Conservation (phyloP, 768 basidiomycete genomes). For the Tylopilus sp. region DNA sequence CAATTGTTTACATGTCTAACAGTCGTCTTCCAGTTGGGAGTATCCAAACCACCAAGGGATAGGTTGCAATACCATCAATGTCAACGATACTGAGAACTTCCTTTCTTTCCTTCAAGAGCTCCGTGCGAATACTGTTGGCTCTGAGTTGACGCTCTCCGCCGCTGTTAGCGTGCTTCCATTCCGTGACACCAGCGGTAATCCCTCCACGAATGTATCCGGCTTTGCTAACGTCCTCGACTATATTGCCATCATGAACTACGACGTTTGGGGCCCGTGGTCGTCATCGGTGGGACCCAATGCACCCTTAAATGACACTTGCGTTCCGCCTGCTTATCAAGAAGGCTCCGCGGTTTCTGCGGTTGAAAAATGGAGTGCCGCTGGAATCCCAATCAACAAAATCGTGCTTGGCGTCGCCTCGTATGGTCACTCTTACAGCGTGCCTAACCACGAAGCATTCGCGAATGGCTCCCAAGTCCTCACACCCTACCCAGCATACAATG, state of each 20-base stretch:
- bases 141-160: not conserved
- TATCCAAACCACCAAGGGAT: not conserved
- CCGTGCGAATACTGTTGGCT: not conserved
- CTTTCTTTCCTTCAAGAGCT: not conserved
- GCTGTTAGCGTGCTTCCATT: slow-evolving; percentile 43
- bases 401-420: slow-evolving; percentile 81
- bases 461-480: slow-evolving; percentile 35
- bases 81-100: not conserved
- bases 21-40: not conserved
- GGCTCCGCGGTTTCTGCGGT: slow-evolving; percentile 79
- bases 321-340: slow-evolving; percentile 47
- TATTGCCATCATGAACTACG: slow-evolving; percentile 65
- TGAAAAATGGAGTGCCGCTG: slow-evolving; percentile 67
- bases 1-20: not conserved
- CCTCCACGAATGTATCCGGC: slow-evolving; percentile 62
- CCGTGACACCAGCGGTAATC: slow-evolving; percentile 52
- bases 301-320: slow-evolving; percentile 76
- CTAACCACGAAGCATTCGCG: slow-evolving; percentile 35
- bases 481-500: slow-evolving; percentile 49
- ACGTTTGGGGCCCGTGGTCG: slow-evolving; percentile 52
- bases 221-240: slow-evolving; percentile 71
- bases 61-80: not conserved
- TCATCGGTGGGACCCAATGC: slow-evolving; percentile 71
- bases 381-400: slow-evolving; percentile 66
- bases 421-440: slow-evolving; percentile 66